phyloP scores from a whole-genome alignment of 164 flowering plant species.

The Vitis amurensis region DNA sequence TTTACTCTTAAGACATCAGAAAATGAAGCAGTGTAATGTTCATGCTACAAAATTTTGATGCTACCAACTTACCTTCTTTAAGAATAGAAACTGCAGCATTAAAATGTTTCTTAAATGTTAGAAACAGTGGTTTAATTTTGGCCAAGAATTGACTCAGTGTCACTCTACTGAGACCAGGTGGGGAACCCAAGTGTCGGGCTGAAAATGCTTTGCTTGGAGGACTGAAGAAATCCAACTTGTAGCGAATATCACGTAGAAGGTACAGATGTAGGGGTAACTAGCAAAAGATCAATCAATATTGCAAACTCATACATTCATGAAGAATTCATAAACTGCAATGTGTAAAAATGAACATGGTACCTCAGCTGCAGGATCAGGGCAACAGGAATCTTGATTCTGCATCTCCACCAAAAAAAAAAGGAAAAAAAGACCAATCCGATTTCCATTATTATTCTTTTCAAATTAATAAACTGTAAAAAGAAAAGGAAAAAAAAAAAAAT shows the following conservation, averaged over 20 bases:
- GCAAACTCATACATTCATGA: slow-evolving; percentile 1
- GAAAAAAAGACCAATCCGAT: background rate
- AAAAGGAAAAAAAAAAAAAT: slow-evolving; percentile 1
- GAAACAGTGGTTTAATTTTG: slow-evolving; percentile 48
- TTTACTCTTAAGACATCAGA: background rate
- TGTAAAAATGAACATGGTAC: slow-evolving; percentile 28
- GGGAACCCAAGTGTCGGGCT: slow-evolving; percentile 30
- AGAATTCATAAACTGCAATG: slow-evolving; percentile 1
- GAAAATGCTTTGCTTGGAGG: slow-evolving; percentile 39
- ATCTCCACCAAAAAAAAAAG: slow-evolving; percentile 11
- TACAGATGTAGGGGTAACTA: slow-evolving; percentile 73
- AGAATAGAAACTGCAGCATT: slow-evolving; percentile 44
- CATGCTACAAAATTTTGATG: slow-evolving; percentile 4
- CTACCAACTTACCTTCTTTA: slow-evolving; percentile 47
- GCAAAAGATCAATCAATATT: slow-evolving; percentile 10
- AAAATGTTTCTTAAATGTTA: slow-evolving; percentile 54
- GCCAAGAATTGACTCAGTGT: slow-evolving; percentile 40
- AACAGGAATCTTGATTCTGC: slow-evolving; percentile 63
- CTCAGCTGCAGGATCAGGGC: slow-evolving; percentile 71
- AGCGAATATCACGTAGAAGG: slow-evolving; percentile 70
- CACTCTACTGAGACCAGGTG: slow-evolving; percentile 36
- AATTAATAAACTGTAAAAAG: background rate
- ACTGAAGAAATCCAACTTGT: slow-evolving; percentile 53
- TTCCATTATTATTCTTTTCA: background rate
- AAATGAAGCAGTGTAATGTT: background rate